These are phyloP conservation scores for Lichtheimia corymbifera DNA, from an alignment of 371 early-diverging fungal genomes.

Conservation along the genomic window DNA sequence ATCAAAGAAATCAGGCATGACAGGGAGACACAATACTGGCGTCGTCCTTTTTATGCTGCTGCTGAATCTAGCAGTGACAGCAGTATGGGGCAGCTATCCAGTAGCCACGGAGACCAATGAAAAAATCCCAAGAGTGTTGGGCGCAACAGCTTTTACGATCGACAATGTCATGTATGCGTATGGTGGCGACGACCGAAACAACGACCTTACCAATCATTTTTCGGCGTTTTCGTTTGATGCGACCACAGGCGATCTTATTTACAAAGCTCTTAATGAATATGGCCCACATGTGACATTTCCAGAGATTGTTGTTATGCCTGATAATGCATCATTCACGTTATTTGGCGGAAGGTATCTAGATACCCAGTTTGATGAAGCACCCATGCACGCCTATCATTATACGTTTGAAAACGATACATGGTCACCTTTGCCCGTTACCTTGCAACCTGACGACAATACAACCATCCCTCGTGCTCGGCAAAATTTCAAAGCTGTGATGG, in stretches of 20 bases:
- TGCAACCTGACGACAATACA: neutral
- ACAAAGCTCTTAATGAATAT: neutral
- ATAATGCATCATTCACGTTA: conserved; percentile 3
- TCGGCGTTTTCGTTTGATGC: neutral
- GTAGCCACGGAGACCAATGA: neutral
- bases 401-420: conserved; percentile 5
- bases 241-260: neutral
- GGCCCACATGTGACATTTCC: neutral
- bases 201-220: neutral
- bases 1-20: too few relatives aligned
- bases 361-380: neutral
- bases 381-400: conserved; percentile 6
- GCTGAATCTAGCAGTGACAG: too few relatives aligned
- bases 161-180: conserved; percentile 7
- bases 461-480: conserved; percentile 6
- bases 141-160: neutral
- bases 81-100: neutral
- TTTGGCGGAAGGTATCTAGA: conserved; percentile 5
- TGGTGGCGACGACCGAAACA: conserved; percentile 1
- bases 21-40: too few relatives aligned
- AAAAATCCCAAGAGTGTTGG: neutral
- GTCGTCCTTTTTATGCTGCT: too few relatives aligned
- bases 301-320: neutral
- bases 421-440: conserved; percentile 1
- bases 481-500: conserved; percentile 4